A percentile compares a stretch with the other conserved stretches of the same genome.
These are phyloP conservation scores for Talaromyces piceae DNA, from an alignment of 2,329 filamentous ascomycete species.

Conservation along the genomic window DNA sequence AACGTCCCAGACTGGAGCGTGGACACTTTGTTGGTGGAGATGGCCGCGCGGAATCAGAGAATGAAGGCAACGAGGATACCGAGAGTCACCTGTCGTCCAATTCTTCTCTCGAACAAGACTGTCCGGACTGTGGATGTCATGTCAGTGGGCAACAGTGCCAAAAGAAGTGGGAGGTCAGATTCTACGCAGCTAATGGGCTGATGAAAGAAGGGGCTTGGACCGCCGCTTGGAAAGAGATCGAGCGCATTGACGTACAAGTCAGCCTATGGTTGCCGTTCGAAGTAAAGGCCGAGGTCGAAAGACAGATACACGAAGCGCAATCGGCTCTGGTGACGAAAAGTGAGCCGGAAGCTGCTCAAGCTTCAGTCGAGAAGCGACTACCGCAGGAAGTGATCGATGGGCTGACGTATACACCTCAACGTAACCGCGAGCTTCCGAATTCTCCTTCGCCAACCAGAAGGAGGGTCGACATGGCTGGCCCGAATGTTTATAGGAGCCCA, in stretches of 20 bases:
- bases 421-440: constrained; percentile 16
- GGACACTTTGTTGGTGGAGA: constrained; percentile 47
- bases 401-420: constrained; percentile 12
- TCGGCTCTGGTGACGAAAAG: constrained; percentile 14
- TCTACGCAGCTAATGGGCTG: constrained; percentile 90
- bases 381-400: constrained; percentile 11
- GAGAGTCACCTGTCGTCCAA: constrained; percentile 10
- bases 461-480: neutral
- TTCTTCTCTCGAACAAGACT: constrained; percentile 36
- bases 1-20: constrained; percentile 48
- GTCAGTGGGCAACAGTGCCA: constrained; percentile 40
- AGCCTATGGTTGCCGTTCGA: constrained; percentile 58
- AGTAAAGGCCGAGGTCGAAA: constrained; percentile 44
- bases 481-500: neutral
- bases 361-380: neutral
- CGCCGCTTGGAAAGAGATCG: constrained; percentile 96
- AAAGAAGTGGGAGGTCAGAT: constrained; percentile 61
- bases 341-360: constrained; percentile 11
- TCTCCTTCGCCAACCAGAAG: neutral
- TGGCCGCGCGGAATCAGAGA: constrained; percentile 1
- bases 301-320: constrained; percentile 36
- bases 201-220: constrained; percentile 90
- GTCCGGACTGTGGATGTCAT: constrained; percentile 44
- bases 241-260: constrained; percentile 92
- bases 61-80: constrained; percentile 18